Evolutionary conservation across 225 moss, liverwort and hornwort species (phyloP).

Genomic region (Antitrichia curtipendula): DNA sequence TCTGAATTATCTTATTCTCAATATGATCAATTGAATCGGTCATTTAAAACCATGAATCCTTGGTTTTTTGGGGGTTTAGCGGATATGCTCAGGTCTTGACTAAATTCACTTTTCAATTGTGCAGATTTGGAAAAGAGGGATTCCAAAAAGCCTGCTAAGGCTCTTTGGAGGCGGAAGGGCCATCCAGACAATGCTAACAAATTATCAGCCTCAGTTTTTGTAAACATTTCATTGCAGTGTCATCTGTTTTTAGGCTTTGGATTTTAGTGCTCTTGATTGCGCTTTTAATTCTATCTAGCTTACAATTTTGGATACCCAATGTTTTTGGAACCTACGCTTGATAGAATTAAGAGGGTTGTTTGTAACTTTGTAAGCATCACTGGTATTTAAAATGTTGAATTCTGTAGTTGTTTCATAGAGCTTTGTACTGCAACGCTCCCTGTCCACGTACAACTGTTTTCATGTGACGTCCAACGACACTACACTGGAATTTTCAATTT

Average conservation of each 20-base stretch:
- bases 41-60: neutral
- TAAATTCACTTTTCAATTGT: neutral
- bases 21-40: neutral
- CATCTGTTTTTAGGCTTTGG: neutral
- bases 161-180: neutral
- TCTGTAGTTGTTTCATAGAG: neutral
- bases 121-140: neutral
- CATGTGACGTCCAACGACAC: neutral
- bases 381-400: neutral
- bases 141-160: neutral
- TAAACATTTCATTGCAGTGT: neutral
- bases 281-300: neutral
- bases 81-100: neutral
- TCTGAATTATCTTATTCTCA: no score
- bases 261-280: neutral
- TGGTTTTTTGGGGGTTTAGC: neutral
- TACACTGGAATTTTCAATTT: neutral
- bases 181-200: neutral
- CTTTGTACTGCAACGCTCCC: neutral
- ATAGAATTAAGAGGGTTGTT: neutral
- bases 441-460: neutral
- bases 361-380: neutral
- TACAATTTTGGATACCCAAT: neutral
- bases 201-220: slow-evolving; percentile 13
- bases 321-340: neutral